Percentiles rank a stretch among this genome's conserved stretches.
phyloP scores from a whole-genome alignment of 2,329 filamentous ascomycete genomes.

The Falciphora oryzae region DNA sequence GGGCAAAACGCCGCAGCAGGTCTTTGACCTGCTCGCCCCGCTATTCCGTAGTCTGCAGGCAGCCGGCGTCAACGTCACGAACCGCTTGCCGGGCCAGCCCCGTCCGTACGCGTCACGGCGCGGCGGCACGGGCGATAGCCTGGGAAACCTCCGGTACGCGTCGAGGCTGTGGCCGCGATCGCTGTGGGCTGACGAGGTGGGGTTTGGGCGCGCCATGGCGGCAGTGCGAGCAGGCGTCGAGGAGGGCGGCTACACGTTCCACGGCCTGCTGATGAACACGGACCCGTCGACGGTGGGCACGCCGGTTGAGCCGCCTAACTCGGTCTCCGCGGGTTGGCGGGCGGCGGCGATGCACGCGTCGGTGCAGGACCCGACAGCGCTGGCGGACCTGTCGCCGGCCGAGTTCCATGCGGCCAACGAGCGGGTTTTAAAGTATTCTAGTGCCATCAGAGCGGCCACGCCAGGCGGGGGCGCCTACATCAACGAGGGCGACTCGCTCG shows the following conservation, averaged over 20 bases:
- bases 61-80: conserved; percentile 21
- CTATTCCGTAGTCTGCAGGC: conserved; percentile 25
- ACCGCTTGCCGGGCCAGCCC: conserved; percentile 12
- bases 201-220: conserved; percentile 21
- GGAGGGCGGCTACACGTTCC: conserved; percentile 29
- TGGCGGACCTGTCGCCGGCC: conserved; percentile 12
- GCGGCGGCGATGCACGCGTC: conserved; percentile 18
- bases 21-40: conserved; percentile 24
- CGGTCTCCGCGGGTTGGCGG: conserved; percentile 22
- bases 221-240: conserved; percentile 28
- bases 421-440: conserved; percentile 13
- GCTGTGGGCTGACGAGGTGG: conserved; percentile 21
- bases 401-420: conserved; percentile 12
- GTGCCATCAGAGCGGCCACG: conserved; percentile 21
- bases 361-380: conserved; percentile 13
- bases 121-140: conserved; percentile 14
- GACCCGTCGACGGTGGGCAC: conserved; percentile 17
- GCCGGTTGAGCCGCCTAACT: conserved; percentile 11
- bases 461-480: conserved; percentile 28
- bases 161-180: conserved; percentile 31
- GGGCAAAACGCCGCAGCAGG: conserved; percentile 23
- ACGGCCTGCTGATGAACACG: conserved; percentile 27
- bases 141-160: conserved; percentile 20
- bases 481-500: conserved; percentile 36
- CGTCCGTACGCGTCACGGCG: conserved; percentile 15